phyloP scores from a whole-genome alignment of 2,329 filamentous ascomycete genomes.

The Corinectria fuckeliana region DNA sequence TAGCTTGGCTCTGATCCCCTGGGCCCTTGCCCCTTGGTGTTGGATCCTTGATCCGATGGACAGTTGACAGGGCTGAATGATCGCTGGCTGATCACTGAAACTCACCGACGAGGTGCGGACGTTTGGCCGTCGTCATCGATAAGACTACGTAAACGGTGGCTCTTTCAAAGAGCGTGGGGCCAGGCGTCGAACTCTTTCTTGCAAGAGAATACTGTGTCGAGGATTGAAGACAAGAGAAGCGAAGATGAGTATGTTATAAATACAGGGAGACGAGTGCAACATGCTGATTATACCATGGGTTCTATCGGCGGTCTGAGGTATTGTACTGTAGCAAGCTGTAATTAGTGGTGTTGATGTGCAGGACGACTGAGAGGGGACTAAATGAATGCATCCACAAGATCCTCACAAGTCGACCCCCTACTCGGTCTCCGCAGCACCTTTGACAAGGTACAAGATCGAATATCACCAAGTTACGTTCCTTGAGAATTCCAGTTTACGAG shows the following conservation, averaged over 20 bases:
- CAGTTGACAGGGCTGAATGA: background rate
- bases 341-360: background rate
- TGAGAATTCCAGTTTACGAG: background rate
- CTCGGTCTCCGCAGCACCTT: background rate
- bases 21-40: background rate
- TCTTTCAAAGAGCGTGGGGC: background rate
- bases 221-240: background rate
- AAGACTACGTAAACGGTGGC: background rate
- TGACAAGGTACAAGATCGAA: no score
- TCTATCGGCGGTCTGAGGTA: background rate
- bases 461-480: background rate
- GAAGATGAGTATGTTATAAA: background rate
- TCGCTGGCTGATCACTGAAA: background rate
- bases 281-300: background rate
- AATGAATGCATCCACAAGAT: background rate
- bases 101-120: background rate
- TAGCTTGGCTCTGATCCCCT: background rate
- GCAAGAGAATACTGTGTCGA: no score
- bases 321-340: background rate
- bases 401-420: no score
- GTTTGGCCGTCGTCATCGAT: background rate
- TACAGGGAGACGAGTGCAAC: background rate
- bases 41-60: background rate
- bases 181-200: background rate
- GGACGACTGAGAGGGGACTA: background rate